Conservation (phyloP, 2,329 filamentous ascomycete species). For the Didymella glomerata region DNA sequence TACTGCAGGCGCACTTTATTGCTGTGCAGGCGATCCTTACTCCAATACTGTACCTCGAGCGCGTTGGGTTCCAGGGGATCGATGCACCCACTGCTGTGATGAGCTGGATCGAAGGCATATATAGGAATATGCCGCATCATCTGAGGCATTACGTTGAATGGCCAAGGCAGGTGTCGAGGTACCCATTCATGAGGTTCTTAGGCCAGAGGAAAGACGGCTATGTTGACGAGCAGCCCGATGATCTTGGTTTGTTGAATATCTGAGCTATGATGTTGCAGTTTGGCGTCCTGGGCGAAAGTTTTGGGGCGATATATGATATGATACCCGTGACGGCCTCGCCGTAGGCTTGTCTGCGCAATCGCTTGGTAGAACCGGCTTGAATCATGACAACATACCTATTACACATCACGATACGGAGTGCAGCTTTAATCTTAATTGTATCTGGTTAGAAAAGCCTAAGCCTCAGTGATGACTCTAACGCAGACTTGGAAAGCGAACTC, state of each 20-base stretch:
- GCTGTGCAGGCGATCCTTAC: conserved; percentile 56
- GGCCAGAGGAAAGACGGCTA: conserved; percentile 27
- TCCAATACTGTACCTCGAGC: conserved; percentile 50
- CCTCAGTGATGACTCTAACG: too few species aligned
- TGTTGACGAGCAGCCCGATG: conserved; percentile 3
- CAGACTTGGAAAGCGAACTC: too few species aligned
- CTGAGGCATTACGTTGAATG: conserved; percentile 42
- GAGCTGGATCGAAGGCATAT: conserved; percentile 48
- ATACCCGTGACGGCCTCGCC: conserved; percentile 3
- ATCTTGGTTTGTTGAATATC: conserved; percentile 3
- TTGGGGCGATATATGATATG: conserved; percentile 3
- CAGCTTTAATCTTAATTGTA: too few species aligned
- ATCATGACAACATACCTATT: too few species aligned
- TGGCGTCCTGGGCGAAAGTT: not conserved
- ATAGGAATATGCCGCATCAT: conserved; percentile 35
- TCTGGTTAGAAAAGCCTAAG: too few species aligned
- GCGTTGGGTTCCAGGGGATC: conserved; percentile 46
- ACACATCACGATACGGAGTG: too few species aligned
- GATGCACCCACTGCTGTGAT: conserved; percentile 44
- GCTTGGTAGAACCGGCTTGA: not conserved
- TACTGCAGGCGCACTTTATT: conserved; percentile 59
- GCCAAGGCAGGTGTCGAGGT: conserved; percentile 42
- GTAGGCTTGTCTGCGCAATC: not conserved
- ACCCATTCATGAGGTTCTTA: conserved; percentile 39
- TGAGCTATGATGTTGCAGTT: not conserved